Base-by-base conservation (phyloP, 2,329 filamentous ascomycete genomes). In the Verticillium longisporum region DNA sequence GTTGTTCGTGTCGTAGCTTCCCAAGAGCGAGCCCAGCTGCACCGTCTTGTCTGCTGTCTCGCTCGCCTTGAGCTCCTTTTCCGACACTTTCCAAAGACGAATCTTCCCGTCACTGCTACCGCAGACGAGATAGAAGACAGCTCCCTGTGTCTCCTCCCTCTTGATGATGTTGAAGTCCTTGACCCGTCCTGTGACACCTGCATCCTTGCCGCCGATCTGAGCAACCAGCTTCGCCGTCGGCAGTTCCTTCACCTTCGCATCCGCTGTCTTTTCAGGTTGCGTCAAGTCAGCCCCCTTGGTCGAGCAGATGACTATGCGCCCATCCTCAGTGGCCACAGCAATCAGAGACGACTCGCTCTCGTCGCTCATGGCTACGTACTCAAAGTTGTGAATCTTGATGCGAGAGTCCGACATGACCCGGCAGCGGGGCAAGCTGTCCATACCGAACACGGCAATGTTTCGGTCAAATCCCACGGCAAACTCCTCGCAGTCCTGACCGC, bases 391-490 rank as follows among this genome's bases (percentile, higher is more conserved):
- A 31, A 98, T 78, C 78, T 97, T 98, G 18, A 87, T 92, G 66
- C 80, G 80, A 1, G 86, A 83, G 50, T 82, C 78, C 11, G 89
- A 84, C 70, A 91, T 78, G 56, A 95, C 80, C 66, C 87, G 85
- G 71, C 90, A 94, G 70, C 85, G 90, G 2, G 92, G 89, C 64
- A 87, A 88, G 63, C 91, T 95, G 72, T 97, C 91, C 80, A 95
- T 90, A 64, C 91, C 92, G 71, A 95, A 98, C 0, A 96, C 85
- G 34, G 95, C 82, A 6, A 89, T 83, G 56, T 95, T 92, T 66
- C 91, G 83, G 72, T 98, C 94, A 70, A 98, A 98, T 0, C 83
- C 89, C 3, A 99, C 90, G 0, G 90, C 90, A 69, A 95, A 99
- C 70, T 96, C 91, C 62, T 95, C 90, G 7, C 81, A 88, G 38